Percentiles rank a stretch among this genome's conserved stretches.
Evolutionary conservation across 257 asterid genomes (phyloP).

Genomic region (Solanum lycopersicoides): DNA sequence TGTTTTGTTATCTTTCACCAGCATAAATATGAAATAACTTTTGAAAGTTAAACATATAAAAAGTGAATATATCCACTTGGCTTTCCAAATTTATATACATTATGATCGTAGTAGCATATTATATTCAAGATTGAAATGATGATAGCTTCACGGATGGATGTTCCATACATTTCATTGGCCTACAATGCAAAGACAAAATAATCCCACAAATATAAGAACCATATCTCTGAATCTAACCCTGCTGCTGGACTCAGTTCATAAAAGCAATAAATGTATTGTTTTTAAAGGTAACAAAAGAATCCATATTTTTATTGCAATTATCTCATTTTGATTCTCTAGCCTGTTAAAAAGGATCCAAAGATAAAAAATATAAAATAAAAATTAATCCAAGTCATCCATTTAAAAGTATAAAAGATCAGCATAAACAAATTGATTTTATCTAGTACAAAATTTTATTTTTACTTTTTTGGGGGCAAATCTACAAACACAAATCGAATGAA

Average conservation of each 20-base stretch:
- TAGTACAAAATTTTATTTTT: not conserved
- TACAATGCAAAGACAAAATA: conserved; percentile 29
- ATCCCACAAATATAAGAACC: conserved; percentile 24
- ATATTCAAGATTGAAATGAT: conserved; percentile 12
- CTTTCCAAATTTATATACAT: not conserved
- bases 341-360: not conserved
- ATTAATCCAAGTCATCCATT: not conserved
- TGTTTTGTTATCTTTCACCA: not conserved
- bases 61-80: not conserved
- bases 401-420: not conserved
- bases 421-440: not conserved
- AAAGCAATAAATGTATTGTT: conserved; percentile 3
- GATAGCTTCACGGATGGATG: conserved; percentile 7
- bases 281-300: conserved; percentile 2
- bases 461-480: not conserved
- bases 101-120: not conserved
- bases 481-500: not conserved
- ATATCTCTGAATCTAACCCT: conserved; percentile 30
- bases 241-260: conserved; percentile 16
- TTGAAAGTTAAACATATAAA: not conserved
- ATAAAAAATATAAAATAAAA: no score
- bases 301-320: not conserved
- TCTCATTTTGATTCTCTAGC: conserved; percentile 2
- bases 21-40: not conserved
- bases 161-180: conserved; percentile 1